phyloP scores from a whole-genome alignment of 306 rosid genomes.

The Ceratonia siliqua region DNA sequence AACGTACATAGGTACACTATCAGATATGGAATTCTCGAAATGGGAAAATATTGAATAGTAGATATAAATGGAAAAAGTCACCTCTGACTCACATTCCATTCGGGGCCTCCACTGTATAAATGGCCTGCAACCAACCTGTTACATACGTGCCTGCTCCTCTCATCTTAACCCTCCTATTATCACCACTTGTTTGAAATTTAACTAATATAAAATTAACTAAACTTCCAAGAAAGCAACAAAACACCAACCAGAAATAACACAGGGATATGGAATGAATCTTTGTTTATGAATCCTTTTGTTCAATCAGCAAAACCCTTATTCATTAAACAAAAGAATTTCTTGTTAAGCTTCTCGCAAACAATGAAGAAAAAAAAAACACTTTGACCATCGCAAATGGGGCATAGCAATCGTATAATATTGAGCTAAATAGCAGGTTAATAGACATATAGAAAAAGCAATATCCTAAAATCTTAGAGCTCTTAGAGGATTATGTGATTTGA shows the following conservation, averaged over 20 bases:
- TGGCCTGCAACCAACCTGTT: neutral
- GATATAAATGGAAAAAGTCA: conserved; percentile 39
- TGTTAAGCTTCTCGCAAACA: too few relatives aligned
- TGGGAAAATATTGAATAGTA: conserved; percentile 23
- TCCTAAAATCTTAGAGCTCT: neutral
- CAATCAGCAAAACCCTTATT: too few relatives aligned
- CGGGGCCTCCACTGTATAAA: neutral
- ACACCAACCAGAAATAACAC: too few relatives aligned
- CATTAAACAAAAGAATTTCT: too few relatives aligned
- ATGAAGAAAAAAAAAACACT: neutral
- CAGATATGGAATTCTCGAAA: conserved; percentile 15
- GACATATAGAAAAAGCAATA: conserved; percentile 4
- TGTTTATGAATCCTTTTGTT: neutral
- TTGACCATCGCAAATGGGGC: neutral
- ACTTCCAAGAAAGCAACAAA: too few relatives aligned
- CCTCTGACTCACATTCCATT: conserved; percentile 29
- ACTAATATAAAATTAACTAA: too few relatives aligned
- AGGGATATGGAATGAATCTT: too few relatives aligned
- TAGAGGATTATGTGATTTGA: conserved; percentile 29
- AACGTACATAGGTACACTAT: conserved; percentile 1
- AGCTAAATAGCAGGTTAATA: neutral
- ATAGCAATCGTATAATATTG: neutral
- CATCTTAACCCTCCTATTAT: neutral
- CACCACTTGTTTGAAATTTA: neutral
- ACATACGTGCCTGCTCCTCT: too few relatives aligned